phyloP scores from a whole-genome alignment of 1,284 basidiomycete species.

The Melampsora abietis-canadensis region DNA sequence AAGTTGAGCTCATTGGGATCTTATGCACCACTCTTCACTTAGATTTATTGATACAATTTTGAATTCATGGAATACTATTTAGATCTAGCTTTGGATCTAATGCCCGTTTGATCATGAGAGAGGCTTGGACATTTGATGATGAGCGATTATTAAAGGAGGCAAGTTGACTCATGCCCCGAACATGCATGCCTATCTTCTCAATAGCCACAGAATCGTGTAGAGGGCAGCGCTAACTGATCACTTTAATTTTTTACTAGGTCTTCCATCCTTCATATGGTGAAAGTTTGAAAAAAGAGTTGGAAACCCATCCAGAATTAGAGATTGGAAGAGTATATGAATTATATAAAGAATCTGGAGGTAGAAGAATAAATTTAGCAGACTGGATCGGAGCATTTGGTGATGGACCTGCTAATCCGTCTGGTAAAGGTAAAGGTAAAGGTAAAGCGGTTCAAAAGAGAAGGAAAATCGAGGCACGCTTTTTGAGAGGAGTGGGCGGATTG shows the following conservation, averaged over 20 bases:
- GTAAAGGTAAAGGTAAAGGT: no score
- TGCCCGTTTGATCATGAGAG: constrained; percentile 9
- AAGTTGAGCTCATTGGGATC: constrained; percentile 9
- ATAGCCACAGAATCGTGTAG: not conserved
- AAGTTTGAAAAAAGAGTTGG: not conserved
- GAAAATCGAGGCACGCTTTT: no score
- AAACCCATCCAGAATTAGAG: not conserved
- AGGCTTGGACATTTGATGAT: constrained; percentile 39
- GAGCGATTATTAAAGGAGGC: constrained; percentile 18
- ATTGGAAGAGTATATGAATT: constrained; percentile 29
- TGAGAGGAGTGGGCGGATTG: no score
- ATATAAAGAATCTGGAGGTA: constrained; percentile 29
- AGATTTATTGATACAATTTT: not conserved
- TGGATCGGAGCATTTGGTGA: constrained; percentile 24
- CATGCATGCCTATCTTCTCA: not conserved
- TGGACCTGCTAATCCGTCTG: no score
- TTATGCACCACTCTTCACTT: not conserved
- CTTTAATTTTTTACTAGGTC: not conserved
- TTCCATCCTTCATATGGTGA: not conserved
- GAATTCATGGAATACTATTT: not conserved
- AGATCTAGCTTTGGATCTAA: constrained; percentile 15
- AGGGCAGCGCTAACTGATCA: not conserved
- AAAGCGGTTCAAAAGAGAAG: no score
- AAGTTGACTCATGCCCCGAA: not conserved
- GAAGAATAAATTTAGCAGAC: constrained; percentile 20